Conservation (phyloP, 2,329 filamentous ascomycete genomes). For the Hypoxylon rubiginosum region DNA sequence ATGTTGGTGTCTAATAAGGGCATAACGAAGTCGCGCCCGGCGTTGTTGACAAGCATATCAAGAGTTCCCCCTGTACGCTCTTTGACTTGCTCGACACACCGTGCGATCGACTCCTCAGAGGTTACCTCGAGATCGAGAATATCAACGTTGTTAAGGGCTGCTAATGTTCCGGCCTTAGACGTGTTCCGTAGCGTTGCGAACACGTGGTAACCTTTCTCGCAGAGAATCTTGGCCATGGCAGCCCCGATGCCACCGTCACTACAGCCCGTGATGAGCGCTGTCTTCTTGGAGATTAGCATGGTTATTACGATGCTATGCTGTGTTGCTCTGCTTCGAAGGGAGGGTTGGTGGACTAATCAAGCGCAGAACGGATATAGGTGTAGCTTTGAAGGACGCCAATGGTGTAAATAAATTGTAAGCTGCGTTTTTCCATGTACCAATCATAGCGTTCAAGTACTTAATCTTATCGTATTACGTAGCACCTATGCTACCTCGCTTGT, state of each 20-base stretch:
- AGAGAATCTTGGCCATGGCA: neutral
- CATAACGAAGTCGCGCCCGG: conserved; percentile 52
- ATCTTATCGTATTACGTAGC: too few relatives aligned
- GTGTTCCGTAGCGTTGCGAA: conserved; percentile 9
- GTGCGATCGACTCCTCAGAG: neutral
- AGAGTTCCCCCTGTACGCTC: conserved; percentile 14
- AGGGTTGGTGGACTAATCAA: too few relatives aligned
- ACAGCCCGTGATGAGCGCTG: conserved; percentile 7
- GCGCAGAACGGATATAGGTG: too few relatives aligned
- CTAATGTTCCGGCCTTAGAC: conserved; percentile 2
- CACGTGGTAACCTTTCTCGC: conserved; percentile 2
- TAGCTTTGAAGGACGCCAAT: too few relatives aligned
- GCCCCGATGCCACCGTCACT: conserved; percentile 6
- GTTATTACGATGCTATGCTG: too few relatives aligned
- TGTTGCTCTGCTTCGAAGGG: too few relatives aligned
- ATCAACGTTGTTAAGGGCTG: conserved; percentile 2
- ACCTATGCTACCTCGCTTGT: too few relatives aligned
- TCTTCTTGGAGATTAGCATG: too few relatives aligned
- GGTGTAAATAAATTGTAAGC: too few relatives aligned
- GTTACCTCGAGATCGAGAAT: conserved; percentile 7
- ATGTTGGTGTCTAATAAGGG: conserved; percentile 56
- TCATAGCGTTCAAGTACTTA: too few relatives aligned
- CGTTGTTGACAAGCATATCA: conserved; percentile 58
- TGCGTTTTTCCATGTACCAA: too few relatives aligned
- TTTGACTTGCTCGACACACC: neutral